Base-by-base conservation (phyloP, 257 asterid genomes). In the Jasminum sambac region DNA sequence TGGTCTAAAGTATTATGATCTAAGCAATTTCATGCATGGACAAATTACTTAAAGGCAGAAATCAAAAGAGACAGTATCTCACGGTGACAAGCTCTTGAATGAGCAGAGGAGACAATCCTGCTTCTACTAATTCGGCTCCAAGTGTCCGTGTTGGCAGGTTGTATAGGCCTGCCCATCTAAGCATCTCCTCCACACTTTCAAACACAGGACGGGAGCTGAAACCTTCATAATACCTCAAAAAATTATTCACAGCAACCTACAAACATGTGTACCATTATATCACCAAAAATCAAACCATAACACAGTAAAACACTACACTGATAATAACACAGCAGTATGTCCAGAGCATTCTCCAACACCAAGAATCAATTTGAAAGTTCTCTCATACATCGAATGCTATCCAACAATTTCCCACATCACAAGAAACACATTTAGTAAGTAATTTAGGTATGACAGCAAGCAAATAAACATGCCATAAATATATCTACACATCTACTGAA, bases 81-180 rank as follows among this genome's bases (percentile, higher is more conserved):
- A 92, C 99, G 13, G 96, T 91, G 68, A 86, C 90, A 52, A 95
- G 96, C 82, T 95, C 99, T 74, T 85, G 81, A 79, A 89, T 82
- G 59, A 91, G 93, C 59, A 76, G 64, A 67, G 89, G 67, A 75
- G 96, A 85, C 70, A 95, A 68, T 44, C 87, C 87, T 73, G 68
- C 77, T 70, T 79, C 88, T 60, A 72, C 76, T 76, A 91, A 77
- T 74, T 85, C 88, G 82, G 86, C 87, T 70, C 81, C 87, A 55
- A 95, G 77, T 2, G 90, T 80, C 38, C 61, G 74, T 0, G 67
- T 81, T 2, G 99, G 91, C 81, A 91, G 81, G 81, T 88, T 76
- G 81, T 80, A 88, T 11, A 95, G 79, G 71, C 94, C 96, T 11
- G 99, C 86, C 99, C 99, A 95, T 81, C 83, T 88, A 50, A 91